Evolutionary conservation across 306 rosid genomes (phyloP).

Genomic region (Cucurbita argyrosperma): DNA sequence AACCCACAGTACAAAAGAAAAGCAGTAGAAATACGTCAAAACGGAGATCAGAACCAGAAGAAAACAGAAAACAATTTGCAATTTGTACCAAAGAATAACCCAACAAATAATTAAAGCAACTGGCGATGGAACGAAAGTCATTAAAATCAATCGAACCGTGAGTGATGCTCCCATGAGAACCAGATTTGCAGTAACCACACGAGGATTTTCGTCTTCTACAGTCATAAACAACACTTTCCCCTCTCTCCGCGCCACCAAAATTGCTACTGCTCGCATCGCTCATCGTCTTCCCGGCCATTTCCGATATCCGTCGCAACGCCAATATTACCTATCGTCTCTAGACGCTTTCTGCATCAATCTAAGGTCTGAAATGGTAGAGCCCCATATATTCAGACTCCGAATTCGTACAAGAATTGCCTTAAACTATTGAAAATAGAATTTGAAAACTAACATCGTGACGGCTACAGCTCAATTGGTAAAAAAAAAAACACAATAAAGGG

Average conservation of each 20-base stretch:
- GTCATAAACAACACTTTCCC: slow-evolving; percentile 51
- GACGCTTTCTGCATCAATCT: background rate
- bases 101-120: background rate
- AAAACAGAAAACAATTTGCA: too few relatives aligned
- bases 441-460: background rate
- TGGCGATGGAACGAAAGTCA: too few relatives aligned
- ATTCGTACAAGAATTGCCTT: background rate
- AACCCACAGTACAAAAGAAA: background rate
- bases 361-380: background rate
- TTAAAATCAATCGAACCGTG: slow-evolving; percentile 35
- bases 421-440: background rate
- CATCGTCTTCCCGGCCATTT: slow-evolving; percentile 38
- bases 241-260: slow-evolving; percentile 11
- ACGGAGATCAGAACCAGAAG: too few relatives aligned
- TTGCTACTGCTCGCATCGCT: slow-evolving; percentile 53
- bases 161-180: slow-evolving; percentile 51
- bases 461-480: background rate
- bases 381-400: background rate
- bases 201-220: slow-evolving; percentile 40
- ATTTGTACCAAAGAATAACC: too few relatives aligned
- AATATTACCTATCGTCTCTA: background rate
- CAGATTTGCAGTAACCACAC: slow-evolving; percentile 79
- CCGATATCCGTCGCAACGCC: background rate
- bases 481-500: background rate
- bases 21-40: background rate